Base-by-base conservation (phyloP, 1,139 yeast genomes). In the Suhomyces bribrorum region DNA sequence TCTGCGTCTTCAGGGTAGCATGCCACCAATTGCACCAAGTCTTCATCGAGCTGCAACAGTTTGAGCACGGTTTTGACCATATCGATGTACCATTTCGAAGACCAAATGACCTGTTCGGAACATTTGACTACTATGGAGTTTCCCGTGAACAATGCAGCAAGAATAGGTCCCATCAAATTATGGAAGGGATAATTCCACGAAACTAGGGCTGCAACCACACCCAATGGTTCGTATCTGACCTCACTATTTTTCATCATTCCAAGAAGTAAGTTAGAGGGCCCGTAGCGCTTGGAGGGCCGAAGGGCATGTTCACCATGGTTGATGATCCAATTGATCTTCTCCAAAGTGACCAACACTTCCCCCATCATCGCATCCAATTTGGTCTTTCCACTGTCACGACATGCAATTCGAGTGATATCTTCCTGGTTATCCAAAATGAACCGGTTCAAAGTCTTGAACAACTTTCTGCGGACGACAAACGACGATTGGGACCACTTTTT, bases 111-210 rank as follows among this genome's bases (percentile, higher is more conserved):
- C 53, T 88, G 87, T 61, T 92, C 98, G 4, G 96, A 86, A 62
- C 98, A 90, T 60, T 92, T 92, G 37, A 92, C 82, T 5, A 92
- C 81, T 38, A 89, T 82, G 9, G 92, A 90, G 59, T 92, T 90
- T 6, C 98, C 98, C 5, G 96, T 79, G 57, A 89, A 87, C 18
- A 92, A 63, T 1, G 94, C 79, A 2, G 97, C 95, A 43, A 90
- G 81, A 1, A 90, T 71, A 1, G 98, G 98, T 2, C 97, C 97
- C 76, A 92, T 69, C 38, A 90, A 66, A 60, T 92, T 92, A 59
- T 92, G 97, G 62, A 84, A 83, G 1, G 98, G 97, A 57, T 92
- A 92, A 57, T 92, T 92, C 98, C 98, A 92, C 4, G 96, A 87
- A 2, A 92, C 88, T 48, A 92, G 71, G 0, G 97, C 95, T 4